A percentile compares a stretch with the other conserved stretches of the same genome.
Conservation (phyloP, 495 filamentous ascomycete genomes). For the Lichina pygmaea region DNA sequence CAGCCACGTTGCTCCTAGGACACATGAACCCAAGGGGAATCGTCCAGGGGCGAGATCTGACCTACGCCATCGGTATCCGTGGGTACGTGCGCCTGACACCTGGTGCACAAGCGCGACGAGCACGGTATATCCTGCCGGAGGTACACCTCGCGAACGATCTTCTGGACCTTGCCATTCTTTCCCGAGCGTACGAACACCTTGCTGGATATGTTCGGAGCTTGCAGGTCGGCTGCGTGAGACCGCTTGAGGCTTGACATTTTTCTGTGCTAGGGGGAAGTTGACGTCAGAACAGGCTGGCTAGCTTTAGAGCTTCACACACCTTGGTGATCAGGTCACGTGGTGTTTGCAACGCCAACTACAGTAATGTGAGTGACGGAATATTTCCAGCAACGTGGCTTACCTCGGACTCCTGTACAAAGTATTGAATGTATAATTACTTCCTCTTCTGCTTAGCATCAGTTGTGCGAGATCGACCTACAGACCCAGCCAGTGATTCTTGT, state of each 20-base stretch:
- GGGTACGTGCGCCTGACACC: conserved; percentile 43
- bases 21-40: too few species aligned
- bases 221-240: conserved; percentile 35
- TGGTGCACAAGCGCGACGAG: conserved; percentile 65
- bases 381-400: too few species aligned
- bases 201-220: conserved; percentile 55
- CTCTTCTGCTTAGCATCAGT: too few species aligned
- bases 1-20: conserved; percentile 5
- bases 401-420: too few species aligned
- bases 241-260: conserved; percentile 77
- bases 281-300: background rate
- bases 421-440: too few species aligned
- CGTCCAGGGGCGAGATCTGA: conserved; percentile 12
- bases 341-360: too few species aligned
- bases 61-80: conserved; percentile 51
- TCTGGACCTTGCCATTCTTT: conserved; percentile 87
- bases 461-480: too few species aligned
- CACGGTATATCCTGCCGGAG: conserved; percentile 91
- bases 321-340: background rate
- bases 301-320: too few species aligned
- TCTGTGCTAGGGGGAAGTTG: too few species aligned
- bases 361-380: too few species aligned
- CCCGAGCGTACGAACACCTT: conserved; percentile 86
- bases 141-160: conserved; percentile 92
- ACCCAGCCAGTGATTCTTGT: too few species aligned